Evolutionary conservation across 106 monocot genomes (phyloP).

Genomic region (Posidonia australis): DNA sequence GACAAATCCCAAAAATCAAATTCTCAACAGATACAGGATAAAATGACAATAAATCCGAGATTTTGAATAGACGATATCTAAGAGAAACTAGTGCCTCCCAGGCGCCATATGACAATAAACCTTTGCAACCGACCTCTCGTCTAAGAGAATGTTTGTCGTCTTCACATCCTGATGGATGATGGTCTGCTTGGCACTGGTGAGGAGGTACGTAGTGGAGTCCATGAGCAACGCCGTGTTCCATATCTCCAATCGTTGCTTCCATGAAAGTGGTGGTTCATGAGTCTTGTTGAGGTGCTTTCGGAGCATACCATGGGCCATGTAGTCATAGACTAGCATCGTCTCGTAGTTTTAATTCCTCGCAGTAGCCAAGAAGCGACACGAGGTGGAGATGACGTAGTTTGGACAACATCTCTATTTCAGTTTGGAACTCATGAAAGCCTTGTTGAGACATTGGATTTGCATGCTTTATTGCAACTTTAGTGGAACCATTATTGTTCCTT

Average conservation of each 20-base stretch:
- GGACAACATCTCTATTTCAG: slow-evolving; percentile 19
- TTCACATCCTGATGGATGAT: slow-evolving; percentile 19
- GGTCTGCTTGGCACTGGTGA: slow-evolving; percentile 14
- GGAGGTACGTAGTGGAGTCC: slow-evolving; percentile 26
- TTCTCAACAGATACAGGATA: too few species aligned
- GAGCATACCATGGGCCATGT: slow-evolving; percentile 18
- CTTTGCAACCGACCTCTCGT: slow-evolving; percentile 11
- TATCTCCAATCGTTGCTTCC: slow-evolving; percentile 23
- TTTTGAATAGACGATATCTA: too few species aligned
- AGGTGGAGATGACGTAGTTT: slow-evolving; percentile 21
- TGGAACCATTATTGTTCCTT: slow-evolving; percentile 1
- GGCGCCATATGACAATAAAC: too few species aligned
- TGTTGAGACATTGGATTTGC: slow-evolving; percentile 8
- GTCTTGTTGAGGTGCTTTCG: slow-evolving; percentile 17
- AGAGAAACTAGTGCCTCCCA: too few species aligned
- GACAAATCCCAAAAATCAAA: too few species aligned
- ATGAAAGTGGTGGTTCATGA: slow-evolving; percentile 8
- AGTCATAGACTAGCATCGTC: slow-evolving; percentile 24
- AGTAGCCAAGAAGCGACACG: slow-evolving; percentile 20
- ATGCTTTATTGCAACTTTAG: slow-evolving; percentile 12
- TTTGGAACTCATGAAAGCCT: slow-evolving; percentile 13
- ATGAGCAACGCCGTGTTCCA: slow-evolving; percentile 14
- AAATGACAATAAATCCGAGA: too few species aligned
- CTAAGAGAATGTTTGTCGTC: slow-evolving; percentile 13
- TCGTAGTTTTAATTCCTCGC: slow-evolving; percentile 21